Evolutionary conservation across 2,329 filamentous ascomycete genomes (phyloP), one percentile per base, ranked within the genome.

Genomic region (Pseudogymnoascus sp.): DNA sequence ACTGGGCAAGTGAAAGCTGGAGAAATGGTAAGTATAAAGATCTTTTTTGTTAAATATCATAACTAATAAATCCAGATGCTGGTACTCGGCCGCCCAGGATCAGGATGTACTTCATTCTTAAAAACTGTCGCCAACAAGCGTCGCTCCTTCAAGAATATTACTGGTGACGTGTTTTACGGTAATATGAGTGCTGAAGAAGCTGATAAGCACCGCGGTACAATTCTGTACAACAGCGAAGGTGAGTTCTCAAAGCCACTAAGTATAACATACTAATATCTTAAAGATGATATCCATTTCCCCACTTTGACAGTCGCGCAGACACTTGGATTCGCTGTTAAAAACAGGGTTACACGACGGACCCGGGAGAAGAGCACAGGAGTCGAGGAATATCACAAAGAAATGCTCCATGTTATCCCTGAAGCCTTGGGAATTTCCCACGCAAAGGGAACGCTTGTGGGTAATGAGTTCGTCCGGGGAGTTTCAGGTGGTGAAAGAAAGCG

Each of bases 91-190:
- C 79, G 86, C 1, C 87, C 87, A 0, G 87, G 86, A 0, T 79
- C 84, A 3, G 87, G 87, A 36, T 91, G 88, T 70, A 89, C 87
- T 0, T 88, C 87, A 0, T 77, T 91, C 13, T 76, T 92, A 50
- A 90, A 88, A 68, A 78, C 87, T 66, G 76, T 91, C 4, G 79
- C 85, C 59, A 90, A 90, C 67, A 79, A 82, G 61, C 76, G 86
- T 37, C 73, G 72, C 4, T 86, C 85, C 2, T 89, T 81, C 66
- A 76, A 79, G 39, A 76, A 75, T 2, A 78, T 89, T 2, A 70
- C 77, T 0, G 86, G 86, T 0, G 79, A 86, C 35, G 78, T 88
- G 2, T 74, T 75, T 24, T 88, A 81, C 66, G 85, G 80, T 1
- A 73, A 74, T 0, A 71, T 83, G 62, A 68, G 69, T 5, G 64